These are phyloP conservation scores for Ceratobasidium sp. DNA, from an alignment of 1,284 basidiomycete genomes.

Conservation along the genomic window DNA sequence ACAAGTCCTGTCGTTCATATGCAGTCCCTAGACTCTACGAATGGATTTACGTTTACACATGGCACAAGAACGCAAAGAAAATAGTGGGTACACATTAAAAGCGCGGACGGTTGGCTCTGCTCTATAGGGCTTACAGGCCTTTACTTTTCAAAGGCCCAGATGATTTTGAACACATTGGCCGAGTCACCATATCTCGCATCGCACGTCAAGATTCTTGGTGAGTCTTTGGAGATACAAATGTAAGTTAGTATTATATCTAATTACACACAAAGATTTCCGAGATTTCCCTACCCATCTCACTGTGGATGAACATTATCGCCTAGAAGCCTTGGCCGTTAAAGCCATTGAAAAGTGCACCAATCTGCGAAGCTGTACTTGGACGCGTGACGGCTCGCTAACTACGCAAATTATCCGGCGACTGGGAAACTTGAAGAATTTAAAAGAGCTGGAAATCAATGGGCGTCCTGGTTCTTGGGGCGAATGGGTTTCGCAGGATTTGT, in stretches of 20 bases:
- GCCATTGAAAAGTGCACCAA: constrained; percentile 21
- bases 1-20: constrained; percentile 21
- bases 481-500: constrained; percentile 33
- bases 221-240: neutral
- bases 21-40: constrained; percentile 22
- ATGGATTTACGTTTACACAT: constrained; percentile 35
- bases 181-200: constrained; percentile 8
- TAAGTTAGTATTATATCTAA: neutral
- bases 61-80: constrained; percentile 26
- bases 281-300: constrained; percentile 28
- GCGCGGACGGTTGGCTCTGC: too few relatives aligned
- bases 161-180: constrained; percentile 22
- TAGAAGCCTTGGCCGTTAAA: neutral
- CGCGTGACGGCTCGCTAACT: constrained; percentile 18
- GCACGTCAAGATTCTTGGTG: constrained; percentile 31
- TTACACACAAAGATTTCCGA: constrained; percentile 6
- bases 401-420: constrained; percentile 15
- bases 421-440: neutral
- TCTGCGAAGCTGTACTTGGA: constrained; percentile 17
- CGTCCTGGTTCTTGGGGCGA: constrained; percentile 16
- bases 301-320: constrained; percentile 20
- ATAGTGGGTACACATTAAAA: neutral
- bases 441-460: constrained; percentile 30
- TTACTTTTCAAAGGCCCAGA: constrained; percentile 22
- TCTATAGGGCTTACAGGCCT: too few relatives aligned